Percentiles rank a stretch among this genome's conserved stretches.
These are phyloP conservation scores for Phytophthora pisi DNA, from an alignment of 352 stramenopile genomes.

Conservation along the genomic window DNA sequence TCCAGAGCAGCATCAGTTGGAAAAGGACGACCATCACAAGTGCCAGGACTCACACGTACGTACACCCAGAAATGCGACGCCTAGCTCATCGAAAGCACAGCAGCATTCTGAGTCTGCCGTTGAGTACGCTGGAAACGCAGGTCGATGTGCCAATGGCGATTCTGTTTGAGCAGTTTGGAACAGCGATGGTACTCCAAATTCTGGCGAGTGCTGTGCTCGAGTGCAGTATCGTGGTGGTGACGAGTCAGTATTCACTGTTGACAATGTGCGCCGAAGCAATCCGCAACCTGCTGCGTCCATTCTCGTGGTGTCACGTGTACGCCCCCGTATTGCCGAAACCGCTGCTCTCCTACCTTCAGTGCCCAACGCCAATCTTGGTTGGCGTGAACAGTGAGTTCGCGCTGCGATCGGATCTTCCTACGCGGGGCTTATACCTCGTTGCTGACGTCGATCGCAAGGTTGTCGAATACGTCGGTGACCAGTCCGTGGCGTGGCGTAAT, in stretches of 20 bases:
- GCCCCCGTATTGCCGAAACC: conserved; percentile 83
- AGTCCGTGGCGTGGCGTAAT: conserved; percentile 59
- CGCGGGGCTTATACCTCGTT: conserved; percentile 72
- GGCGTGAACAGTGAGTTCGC: conserved; percentile 82
- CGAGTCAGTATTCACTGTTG: conserved; percentile 81
- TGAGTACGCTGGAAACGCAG: conserved; percentile 46
- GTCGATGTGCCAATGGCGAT: conserved; percentile 74
- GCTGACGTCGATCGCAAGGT: conserved; percentile 74
- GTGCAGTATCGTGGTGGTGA: conserved; percentile 87
- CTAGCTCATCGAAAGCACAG: conserved; percentile 48
- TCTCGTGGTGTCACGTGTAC: conserved; percentile 92
- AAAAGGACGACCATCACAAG: conserved; percentile 42
- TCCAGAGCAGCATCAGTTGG: conserved; percentile 45
- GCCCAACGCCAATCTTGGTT: conserved; percentile 89
- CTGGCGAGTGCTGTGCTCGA: conserved; percentile 86
- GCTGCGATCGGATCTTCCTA: conserved; percentile 60
- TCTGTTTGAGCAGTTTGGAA: conserved; percentile 77
- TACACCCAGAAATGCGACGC: conserved; percentile 41
- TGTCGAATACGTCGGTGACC: conserved; percentile 71
- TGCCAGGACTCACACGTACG: conserved; percentile 36
- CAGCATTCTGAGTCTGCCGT: conserved; percentile 46
- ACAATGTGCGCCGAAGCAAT: conserved; percentile 85
- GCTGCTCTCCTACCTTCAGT: conserved; percentile 89
- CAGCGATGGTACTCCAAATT: conserved; percentile 70
- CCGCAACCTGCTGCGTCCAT: conserved; percentile 84